phyloP scores from a whole-genome alignment of 1,139 yeast species.

The Meyerozyma guilliermondii region DNA sequence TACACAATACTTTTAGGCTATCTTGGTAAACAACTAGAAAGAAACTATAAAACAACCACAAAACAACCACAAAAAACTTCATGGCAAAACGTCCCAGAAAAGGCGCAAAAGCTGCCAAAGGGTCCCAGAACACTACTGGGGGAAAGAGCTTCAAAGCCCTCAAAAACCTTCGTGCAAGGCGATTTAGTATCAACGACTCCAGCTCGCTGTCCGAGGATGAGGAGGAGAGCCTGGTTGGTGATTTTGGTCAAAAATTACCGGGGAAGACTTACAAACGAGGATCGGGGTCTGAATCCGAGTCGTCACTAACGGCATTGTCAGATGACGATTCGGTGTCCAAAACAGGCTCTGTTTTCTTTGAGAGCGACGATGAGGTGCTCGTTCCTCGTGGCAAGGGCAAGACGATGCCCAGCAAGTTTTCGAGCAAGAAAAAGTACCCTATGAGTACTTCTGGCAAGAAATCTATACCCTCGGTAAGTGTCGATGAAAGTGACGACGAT shows the following conservation, averaged over 20 bases:
- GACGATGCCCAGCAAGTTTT: background rate
- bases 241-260: background rate
- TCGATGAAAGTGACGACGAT: conserved; percentile 19
- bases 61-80: background rate
- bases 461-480: background rate
- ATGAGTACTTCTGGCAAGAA: conserved; percentile 10
- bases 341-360: conserved; percentile 11
- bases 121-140: conserved; percentile 13
- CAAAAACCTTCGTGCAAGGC: conserved; percentile 11
- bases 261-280: conserved; percentile 2
- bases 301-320: conserved; percentile 40
- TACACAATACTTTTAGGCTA: background rate
- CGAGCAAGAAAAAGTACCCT: conserved; percentile 4
- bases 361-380: conserved; percentile 9
- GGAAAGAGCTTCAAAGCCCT: conserved; percentile 33
- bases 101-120: conserved; percentile 2
- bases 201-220: conserved; percentile 19
- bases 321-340: conserved; percentile 19
- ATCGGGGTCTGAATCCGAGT: conserved; percentile 18
- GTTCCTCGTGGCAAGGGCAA: background rate
- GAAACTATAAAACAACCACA: background rate
- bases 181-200: conserved; percentile 40
- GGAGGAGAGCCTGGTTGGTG: conserved; percentile 15
- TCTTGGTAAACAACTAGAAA: background rate
- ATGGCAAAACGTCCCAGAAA: conserved; percentile 1